A percentile compares a stretch with the other conserved stretches of the same genome.
phyloP scores from a whole-genome alignment of 352 stramenopile genomes.

The Phytophthora pinifolia region DNA sequence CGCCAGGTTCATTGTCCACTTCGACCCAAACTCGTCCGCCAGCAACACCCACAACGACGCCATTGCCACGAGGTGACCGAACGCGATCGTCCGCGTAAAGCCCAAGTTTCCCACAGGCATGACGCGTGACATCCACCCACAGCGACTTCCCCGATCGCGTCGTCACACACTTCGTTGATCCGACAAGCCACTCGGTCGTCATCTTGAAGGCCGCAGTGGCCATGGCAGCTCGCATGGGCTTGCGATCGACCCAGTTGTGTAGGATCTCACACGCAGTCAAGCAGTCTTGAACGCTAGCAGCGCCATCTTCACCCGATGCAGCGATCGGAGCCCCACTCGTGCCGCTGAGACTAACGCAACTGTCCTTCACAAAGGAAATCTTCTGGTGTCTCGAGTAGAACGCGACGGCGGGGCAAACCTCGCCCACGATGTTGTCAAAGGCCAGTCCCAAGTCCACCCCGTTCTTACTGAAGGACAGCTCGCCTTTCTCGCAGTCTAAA shows the following conservation, averaged over 20 bases:
- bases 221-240: constrained; percentile 29
- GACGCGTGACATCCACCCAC: constrained; percentile 63
- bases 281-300: constrained; percentile 51
- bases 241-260: constrained; percentile 35
- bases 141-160: constrained; percentile 63
- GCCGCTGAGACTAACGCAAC: constrained; percentile 14
- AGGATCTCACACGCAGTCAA: constrained; percentile 67
- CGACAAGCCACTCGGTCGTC: constrained; percentile 54
- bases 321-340: constrained; percentile 1
- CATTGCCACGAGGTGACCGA: constrained; percentile 72
- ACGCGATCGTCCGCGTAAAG: constrained; percentile 66
- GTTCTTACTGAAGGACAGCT: constrained; percentile 90
- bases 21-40: constrained; percentile 74
- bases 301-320: constrained; percentile 23
- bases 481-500: constrained; percentile 85
- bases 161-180: constrained; percentile 49
- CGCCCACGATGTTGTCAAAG: constrained; percentile 91
- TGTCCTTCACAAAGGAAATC: constrained; percentile 53
- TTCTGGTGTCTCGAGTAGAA: constrained; percentile 93
- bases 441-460: constrained; percentile 81
- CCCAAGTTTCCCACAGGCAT: constrained; percentile 38
- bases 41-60: constrained; percentile 62
- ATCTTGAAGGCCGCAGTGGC: constrained; percentile 46
- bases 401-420: constrained; percentile 90
- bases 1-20: constrained; percentile 70